A percentile compares a stretch with the other conserved stretches of the same genome.
Conservation (phyloP, 108 stramenopile genomes). For the Aurantiochytrium sp. region DNA sequence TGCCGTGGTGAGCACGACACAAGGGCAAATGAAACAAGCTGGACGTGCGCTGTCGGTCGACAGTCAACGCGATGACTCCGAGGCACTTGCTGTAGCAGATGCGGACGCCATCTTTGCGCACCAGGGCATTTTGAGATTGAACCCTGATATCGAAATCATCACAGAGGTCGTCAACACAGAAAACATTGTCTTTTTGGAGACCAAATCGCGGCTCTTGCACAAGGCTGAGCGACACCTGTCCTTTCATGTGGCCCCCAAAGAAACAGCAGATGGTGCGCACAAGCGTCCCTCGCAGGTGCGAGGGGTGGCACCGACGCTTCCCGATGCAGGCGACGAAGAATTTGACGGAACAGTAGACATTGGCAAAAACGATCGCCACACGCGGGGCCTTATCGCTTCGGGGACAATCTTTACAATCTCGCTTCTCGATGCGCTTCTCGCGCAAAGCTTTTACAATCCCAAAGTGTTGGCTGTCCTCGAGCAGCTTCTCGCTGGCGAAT, state of each 20-base stretch:
- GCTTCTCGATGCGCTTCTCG: neutral
- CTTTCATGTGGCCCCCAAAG: neutral
- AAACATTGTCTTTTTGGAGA: neutral
- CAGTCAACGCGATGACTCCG: neutral
- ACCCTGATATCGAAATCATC: neutral
- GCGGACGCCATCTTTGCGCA: slow-evolving; percentile 13
- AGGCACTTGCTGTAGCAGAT: neutral
- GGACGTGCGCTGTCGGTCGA: neutral
- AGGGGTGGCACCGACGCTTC: neutral
- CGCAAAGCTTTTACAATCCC: neutral
- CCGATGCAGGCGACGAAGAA: neutral
- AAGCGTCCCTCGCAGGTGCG: neutral
- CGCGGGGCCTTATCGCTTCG: neutral
- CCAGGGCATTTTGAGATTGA: neutral
- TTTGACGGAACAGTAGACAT: neutral
- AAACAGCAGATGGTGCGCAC: neutral
- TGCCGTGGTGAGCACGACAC: neutral
- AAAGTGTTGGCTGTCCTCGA: neutral
- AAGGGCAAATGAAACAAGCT: neutral
- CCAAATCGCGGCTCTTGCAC: neutral
- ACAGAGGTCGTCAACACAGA: neutral
- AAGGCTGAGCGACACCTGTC: neutral
- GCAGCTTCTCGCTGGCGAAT: neutral
- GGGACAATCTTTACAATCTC: neutral
- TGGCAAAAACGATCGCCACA: neutral